Evolutionary conservation across 1,284 basidiomycete species (phyloP).

Genomic region (Sutorius eximius): DNA sequence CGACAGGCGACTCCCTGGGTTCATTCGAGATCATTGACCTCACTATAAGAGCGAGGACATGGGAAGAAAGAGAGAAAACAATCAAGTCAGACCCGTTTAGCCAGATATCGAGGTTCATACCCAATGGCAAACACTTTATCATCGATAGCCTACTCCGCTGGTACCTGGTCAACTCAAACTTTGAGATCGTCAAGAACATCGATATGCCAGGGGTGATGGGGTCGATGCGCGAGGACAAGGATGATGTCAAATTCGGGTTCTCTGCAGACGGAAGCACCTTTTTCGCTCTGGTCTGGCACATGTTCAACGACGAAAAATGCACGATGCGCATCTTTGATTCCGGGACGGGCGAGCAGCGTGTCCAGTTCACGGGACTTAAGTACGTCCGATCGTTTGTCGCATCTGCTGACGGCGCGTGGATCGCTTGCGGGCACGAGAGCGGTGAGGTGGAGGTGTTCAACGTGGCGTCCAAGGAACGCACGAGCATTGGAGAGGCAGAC

Average conservation of each 20-base stretch:
- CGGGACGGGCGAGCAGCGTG: slow-evolving; percentile 9
- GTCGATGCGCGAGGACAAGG: not conserved
- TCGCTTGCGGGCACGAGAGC: slow-evolving; percentile 10
- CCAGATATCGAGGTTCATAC: not conserved
- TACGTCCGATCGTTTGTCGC: slow-evolving; percentile 2
- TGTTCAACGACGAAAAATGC: slow-evolving; percentile 9
- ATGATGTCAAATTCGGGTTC: slow-evolving; percentile 12
- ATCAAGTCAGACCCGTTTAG: not conserved
- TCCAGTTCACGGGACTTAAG: slow-evolving; percentile 15
- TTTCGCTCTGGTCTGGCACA: not conserved
- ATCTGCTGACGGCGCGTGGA: slow-evolving; percentile 13
- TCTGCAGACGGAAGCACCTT: slow-evolving; percentile 17
- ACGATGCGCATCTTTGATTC: slow-evolving; percentile 16
- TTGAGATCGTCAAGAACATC: slow-evolving; percentile 10
- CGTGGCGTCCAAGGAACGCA: not conserved
- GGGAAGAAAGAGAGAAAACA: not conserved
- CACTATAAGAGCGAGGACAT: not conserved
- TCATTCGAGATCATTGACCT: slow-evolving; percentile 17
- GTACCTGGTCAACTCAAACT: slow-evolving; percentile 13
- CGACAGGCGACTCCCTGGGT: slow-evolving; percentile 1
- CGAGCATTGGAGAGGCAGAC: not conserved
- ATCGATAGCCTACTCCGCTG: not conserved
- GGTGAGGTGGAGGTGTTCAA: slow-evolving; percentile 15
- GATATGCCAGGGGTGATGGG: slow-evolving; percentile 5
- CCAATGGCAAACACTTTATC: slow-evolving; percentile 16